A percentile compares a stretch with the other conserved stretches of the same genome.
Evolutionary conservation across 2,329 filamentous ascomycete species (phyloP).

Genomic region (Neurospora sp.): DNA sequence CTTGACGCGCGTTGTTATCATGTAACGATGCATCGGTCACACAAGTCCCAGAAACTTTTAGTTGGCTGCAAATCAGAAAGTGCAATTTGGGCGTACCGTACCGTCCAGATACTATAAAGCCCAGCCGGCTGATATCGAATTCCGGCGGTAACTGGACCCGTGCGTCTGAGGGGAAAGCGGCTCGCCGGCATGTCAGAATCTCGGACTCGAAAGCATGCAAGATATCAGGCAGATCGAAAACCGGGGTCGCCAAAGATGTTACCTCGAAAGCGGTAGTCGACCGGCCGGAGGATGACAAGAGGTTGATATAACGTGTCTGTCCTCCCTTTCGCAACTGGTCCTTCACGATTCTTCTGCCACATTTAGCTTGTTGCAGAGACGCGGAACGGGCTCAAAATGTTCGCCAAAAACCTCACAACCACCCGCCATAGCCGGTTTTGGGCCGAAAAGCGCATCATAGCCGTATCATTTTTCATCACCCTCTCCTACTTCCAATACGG

Average conservation of each 20-base stretch:
- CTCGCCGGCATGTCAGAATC: background rate
- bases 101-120: background rate
- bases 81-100: background rate
- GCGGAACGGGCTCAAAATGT: background rate
- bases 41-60: background rate
- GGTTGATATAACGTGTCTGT: background rate
- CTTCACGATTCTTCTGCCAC: background rate
- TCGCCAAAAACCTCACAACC: background rate
- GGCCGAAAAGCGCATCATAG: slow-evolving; percentile 23
- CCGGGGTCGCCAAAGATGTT: background rate
- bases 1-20: background rate
- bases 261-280: background rate
- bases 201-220: background rate
- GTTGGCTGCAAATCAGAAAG: background rate
- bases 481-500: slow-evolving; percentile 33
- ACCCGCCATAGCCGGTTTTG: slow-evolving; percentile 3
- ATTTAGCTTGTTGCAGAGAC: background rate
- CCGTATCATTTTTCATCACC: slow-evolving; percentile 25
- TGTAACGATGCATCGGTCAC: background rate
- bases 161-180: background rate
- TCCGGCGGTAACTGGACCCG: background rate
- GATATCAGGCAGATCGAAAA: background rate
- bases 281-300: background rate
- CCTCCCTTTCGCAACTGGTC: background rate
- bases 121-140: background rate